Evolutionary conservation across 495 filamentous ascomycete species (phyloP).

Genomic region (Penicillium tannophilum): DNA sequence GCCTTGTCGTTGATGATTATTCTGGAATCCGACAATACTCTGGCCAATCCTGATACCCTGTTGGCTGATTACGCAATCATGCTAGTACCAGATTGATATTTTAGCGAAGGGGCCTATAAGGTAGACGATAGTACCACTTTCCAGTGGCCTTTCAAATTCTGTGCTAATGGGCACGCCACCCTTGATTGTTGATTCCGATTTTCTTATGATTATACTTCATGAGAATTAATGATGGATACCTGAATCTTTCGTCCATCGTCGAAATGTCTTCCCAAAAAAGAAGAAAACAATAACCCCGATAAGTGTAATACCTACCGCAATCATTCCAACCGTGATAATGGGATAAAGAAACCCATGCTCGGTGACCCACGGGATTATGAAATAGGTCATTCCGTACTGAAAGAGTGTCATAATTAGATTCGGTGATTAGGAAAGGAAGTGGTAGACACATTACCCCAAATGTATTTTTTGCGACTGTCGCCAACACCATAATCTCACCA

Average conservation of each 20-base stretch:
- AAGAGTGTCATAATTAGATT: neutral
- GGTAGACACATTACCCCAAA: neutral
- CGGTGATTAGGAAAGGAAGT: neutral
- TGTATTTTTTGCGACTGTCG: neutral
- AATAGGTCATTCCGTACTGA: neutral
- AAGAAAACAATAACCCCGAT: neutral
- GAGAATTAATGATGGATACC: neutral
- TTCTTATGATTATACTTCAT: neutral
- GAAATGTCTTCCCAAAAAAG: neutral
- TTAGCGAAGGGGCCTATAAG: conserved; percentile 3
- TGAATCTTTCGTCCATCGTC: neutral
- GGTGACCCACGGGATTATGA: neutral
- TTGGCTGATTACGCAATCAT: too few species aligned
- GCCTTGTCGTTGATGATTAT: too few species aligned
- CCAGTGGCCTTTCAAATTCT: too few species aligned
- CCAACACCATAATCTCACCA: neutral
- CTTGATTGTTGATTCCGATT: too few species aligned
- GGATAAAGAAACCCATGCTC: neutral
- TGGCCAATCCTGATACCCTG: too few species aligned
- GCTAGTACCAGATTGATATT: conserved; percentile 15
- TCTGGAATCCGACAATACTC: too few species aligned
- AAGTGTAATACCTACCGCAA: neutral
- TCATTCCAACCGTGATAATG: neutral
- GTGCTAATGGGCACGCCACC: too few species aligned
- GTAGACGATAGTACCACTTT: too few species aligned